These are phyloP conservation scores for Cytospora piceae DNA, from an alignment of 2,329 filamentous ascomycete species.

Conservation along the genomic window DNA sequence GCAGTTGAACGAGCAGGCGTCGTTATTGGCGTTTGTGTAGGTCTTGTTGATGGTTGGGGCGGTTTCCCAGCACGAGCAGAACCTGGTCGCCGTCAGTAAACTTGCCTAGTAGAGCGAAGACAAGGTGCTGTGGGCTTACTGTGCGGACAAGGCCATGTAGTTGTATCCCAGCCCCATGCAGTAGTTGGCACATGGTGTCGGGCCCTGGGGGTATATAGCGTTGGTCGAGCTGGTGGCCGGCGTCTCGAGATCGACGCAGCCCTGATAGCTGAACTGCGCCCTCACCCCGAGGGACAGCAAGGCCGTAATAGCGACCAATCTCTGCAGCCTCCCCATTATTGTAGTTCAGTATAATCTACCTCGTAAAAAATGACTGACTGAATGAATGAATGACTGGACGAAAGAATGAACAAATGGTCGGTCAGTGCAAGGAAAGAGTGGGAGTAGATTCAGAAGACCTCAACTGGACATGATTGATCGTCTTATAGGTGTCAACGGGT, in stretches of 20 bases:
- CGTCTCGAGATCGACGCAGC: constrained; percentile 21
- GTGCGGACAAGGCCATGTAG: constrained; percentile 20
- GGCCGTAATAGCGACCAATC: constrained; percentile 16
- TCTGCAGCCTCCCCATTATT: constrained; percentile 21
- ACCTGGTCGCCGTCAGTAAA: constrained; percentile 11
- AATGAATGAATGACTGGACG: constrained; percentile 22
- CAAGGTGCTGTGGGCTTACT: constrained; percentile 15
- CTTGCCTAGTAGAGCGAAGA: not conserved
- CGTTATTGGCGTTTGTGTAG: constrained; percentile 16
- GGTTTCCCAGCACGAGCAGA: constrained; percentile 24
- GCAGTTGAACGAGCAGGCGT: constrained; percentile 28
- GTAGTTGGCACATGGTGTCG: constrained; percentile 20
- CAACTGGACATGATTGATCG: constrained; percentile 5
- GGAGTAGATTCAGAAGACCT: not conserved
- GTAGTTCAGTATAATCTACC: not conserved
- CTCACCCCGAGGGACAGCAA: constrained; percentile 20
- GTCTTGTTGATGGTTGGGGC: constrained; percentile 1
- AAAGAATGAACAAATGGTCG: constrained; percentile 23
- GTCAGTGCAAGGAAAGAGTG: constrained; percentile 2
- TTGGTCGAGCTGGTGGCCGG: not conserved
- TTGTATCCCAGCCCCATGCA: constrained; percentile 18
- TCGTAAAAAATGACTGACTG: not conserved
- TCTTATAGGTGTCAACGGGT: constrained; percentile 14
- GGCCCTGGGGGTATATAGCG: constrained; percentile 17
- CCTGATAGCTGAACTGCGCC: constrained; percentile 10